A percentile compares a stretch with the other conserved stretches of the same genome.
phyloP scores from a whole-genome alignment of 805 yeast species.

The Candida gorgasii region DNA sequence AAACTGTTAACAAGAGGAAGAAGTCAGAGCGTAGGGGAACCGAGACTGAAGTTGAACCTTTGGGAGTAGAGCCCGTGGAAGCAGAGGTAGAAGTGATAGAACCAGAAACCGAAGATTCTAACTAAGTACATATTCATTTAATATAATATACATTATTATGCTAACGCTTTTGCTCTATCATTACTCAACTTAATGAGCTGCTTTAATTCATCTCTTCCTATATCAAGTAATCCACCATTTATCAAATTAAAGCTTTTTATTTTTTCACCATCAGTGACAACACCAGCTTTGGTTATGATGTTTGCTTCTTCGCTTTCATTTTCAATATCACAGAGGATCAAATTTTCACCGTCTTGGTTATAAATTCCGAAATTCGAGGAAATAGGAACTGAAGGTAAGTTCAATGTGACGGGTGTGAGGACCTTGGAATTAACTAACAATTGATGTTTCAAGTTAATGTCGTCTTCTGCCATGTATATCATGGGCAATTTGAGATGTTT shows the following conservation, averaged over 20 bases:
- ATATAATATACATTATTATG: not conserved
- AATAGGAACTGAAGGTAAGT: conserved; percentile 4
- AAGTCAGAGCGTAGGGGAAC: not conserved
- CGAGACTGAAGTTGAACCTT: too few species aligned
- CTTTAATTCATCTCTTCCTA: conserved; percentile 49
- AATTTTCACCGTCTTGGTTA: conserved; percentile 11
- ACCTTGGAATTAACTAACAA: conserved; percentile 8
- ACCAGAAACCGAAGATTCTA: not conserved
- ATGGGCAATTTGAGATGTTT: conserved; percentile 61
- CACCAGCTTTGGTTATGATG: conserved; percentile 11
- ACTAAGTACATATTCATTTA: conserved; percentile 1
- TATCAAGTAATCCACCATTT: conserved; percentile 47
- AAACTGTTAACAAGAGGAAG: conserved; percentile 7
- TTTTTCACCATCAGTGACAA: conserved; percentile 11
- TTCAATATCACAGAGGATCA: conserved; percentile 17
- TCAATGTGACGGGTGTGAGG: conserved; percentile 9
- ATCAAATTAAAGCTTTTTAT: conserved; percentile 35
- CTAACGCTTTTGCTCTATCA: conserved; percentile 43
- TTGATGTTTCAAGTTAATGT: conserved; percentile 6
- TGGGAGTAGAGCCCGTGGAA: too few species aligned
- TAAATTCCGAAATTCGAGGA: conserved; percentile 18
- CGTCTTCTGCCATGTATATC: conserved; percentile 39
- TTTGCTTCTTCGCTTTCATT: conserved; percentile 18
- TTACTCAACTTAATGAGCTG: conserved; percentile 50
- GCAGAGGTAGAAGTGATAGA: conserved; percentile 8